phyloP scores from a whole-genome alignment of 331 rosid species.

The Pyrus hybrid region DNA sequence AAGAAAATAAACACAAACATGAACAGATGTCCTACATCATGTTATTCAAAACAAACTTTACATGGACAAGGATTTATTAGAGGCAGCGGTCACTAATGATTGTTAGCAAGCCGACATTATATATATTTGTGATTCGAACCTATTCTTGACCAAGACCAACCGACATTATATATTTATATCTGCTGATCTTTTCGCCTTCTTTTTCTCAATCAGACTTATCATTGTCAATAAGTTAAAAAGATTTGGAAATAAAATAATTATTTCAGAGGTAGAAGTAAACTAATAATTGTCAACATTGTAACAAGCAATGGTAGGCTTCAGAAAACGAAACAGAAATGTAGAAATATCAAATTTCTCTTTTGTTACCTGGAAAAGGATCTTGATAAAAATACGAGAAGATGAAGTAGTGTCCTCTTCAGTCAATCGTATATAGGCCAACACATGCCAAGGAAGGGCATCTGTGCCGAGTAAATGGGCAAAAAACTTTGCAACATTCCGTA shows the following conservation, averaged over 20 bases:
- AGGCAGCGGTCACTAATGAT: neutral
- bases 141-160: neutral
- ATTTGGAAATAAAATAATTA: neutral
- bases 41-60: neutral
- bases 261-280: neutral
- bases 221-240: neutral
- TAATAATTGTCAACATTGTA: neutral
- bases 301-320: neutral
- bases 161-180: neutral
- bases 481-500: slow-evolving; percentile 79
- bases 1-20: neutral
- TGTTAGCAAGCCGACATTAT: neutral
- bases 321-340: neutral
- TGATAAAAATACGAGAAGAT: slow-evolving; percentile 81
- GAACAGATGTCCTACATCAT: neutral
- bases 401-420: slow-evolving; percentile 95
- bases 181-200: neutral
- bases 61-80: neutral
- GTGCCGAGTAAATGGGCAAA: slow-evolving; percentile 96
- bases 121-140: neutral
- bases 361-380: slow-evolving; percentile 85
- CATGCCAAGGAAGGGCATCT: slow-evolving; percentile 92
- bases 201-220: neutral
- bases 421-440: slow-evolving; percentile 67
- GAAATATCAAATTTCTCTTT: neutral